phyloP scores from a whole-genome alignment of 2,329 filamentous ascomycete species.

The Ophiostoma triangulosporum region DNA sequence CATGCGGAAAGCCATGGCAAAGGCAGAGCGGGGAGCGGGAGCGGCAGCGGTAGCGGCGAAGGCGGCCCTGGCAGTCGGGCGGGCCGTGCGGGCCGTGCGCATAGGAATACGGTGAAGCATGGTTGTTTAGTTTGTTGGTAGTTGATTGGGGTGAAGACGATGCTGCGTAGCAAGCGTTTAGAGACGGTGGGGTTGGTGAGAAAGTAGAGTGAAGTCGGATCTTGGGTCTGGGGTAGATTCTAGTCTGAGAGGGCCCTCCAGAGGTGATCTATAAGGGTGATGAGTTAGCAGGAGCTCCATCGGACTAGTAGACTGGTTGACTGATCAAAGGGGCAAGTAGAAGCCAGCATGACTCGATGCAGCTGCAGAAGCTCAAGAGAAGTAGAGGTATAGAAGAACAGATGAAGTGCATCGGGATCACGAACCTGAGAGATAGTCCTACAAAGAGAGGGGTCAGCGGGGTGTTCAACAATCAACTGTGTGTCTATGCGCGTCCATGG shows the following conservation, averaged over 20 bases:
- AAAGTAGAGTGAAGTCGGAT: conserved; percentile 10
- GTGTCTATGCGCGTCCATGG: not conserved
- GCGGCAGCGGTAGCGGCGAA: conserved; percentile 18
- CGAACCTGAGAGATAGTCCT: conserved; percentile 69
- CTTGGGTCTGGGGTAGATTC: conserved; percentile 17
- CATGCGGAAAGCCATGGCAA: conserved; percentile 22
- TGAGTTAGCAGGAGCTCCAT: conserved; percentile 6
- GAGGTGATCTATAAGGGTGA: conserved; percentile 32
- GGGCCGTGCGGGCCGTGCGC: conserved; percentile 40
- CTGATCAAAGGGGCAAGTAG: too few relatives aligned
- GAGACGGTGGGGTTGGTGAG: conserved; percentile 18
- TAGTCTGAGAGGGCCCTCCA: conserved; percentile 38
- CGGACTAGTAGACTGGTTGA: not conserved
- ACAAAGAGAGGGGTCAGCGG: conserved; percentile 7
- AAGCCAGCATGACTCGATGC: not conserved
- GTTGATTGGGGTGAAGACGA: not conserved
- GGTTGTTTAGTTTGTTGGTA: conserved; percentile 1
- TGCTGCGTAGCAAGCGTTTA: not conserved
- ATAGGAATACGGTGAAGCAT: conserved; percentile 49
- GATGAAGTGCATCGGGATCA: conserved; percentile 12
- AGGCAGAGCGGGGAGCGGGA: conserved; percentile 24
- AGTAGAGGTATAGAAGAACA: not conserved
- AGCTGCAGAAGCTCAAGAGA: too few relatives aligned
- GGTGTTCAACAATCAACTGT: not conserved
- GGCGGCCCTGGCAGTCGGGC: conserved; percentile 22